Evolutionary conservation across 768 basidiomycete genomes (phyloP).

Genomic region (Fibroporia radiculosa): DNA sequence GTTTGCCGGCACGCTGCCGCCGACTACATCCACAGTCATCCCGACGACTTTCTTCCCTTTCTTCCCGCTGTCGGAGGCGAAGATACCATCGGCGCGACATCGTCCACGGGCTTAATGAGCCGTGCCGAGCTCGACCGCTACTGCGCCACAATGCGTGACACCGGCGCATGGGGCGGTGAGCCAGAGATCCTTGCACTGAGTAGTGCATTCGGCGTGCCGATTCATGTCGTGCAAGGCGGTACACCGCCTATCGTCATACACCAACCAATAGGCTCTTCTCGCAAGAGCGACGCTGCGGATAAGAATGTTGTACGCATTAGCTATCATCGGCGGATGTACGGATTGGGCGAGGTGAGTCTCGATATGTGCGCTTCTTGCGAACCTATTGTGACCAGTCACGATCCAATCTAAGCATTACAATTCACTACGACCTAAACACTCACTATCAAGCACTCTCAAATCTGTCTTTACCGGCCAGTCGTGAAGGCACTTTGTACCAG

Average conservation of each 20-base stretch:
- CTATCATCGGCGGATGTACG: conserved; percentile 92
- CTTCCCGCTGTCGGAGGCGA: conserved; percentile 69
- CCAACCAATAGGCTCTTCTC: conserved; percentile 38
- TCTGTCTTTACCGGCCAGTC: conserved; percentile 7
- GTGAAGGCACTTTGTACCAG: too few relatives aligned
- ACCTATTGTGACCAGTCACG: too few relatives aligned
- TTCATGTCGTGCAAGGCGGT: conserved; percentile 85
- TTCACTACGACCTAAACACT: conserved; percentile 56
- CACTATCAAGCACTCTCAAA: conserved; percentile 14
- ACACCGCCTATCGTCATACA: conserved; percentile 82
- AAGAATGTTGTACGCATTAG: conserved; percentile 59
- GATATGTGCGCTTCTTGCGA: too few relatives aligned
- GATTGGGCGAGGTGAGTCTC: conserved; percentile 83
- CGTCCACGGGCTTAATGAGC: conserved; percentile 64
- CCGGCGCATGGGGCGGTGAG: conserved; percentile 95
- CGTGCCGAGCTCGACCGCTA: conserved; percentile 60
- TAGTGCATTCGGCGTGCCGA: conserved; percentile 71
- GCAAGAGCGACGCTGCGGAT: conserved; percentile 26
- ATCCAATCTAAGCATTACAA: conserved; percentile 72
- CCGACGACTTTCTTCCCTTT: conserved; percentile 91
- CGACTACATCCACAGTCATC: conserved; percentile 72
- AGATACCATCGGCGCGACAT: conserved; percentile 52
- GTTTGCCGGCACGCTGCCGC: conserved; percentile 65
- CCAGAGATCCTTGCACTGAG: conserved; percentile 92
- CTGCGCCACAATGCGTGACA: conserved; percentile 69